Percentiles rank a stretch among this genome's conserved stretches.
phyloP scores from a whole-genome alignment of 2,329 filamentous ascomycete species.

The Coniochaeta sp. region DNA sequence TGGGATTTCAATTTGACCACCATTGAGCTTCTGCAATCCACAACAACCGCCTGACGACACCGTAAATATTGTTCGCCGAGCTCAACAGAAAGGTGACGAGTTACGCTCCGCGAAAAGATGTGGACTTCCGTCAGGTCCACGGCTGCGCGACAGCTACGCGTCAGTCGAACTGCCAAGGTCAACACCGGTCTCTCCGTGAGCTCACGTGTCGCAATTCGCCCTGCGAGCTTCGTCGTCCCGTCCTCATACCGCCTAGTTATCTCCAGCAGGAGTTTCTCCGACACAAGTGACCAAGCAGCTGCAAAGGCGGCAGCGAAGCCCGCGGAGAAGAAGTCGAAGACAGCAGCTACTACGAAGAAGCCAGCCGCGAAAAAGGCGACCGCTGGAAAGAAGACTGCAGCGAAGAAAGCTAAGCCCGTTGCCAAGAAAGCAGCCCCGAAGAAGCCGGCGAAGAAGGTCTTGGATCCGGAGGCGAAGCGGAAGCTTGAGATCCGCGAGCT shows the following conservation, averaged over 20 bases:
- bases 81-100: not conserved
- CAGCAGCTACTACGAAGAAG: conserved; percentile 14
- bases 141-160: conserved; percentile 11
- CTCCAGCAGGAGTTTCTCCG: conserved; percentile 12
- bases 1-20: not conserved
- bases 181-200: conserved; percentile 5
- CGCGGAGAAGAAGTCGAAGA: conserved; percentile 9
- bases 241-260: conserved; percentile 3
- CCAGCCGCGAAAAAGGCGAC: conserved; percentile 18
- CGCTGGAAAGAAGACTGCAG: conserved; percentile 7
- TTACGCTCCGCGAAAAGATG: conserved; percentile 7
- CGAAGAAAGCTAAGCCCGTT: conserved; percentile 11
- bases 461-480: conserved; percentile 30
- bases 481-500: conserved; percentile 25
- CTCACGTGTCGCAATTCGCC: conserved; percentile 4
- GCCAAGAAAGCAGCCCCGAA: conserved; percentile 12
- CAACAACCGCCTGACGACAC: not conserved
- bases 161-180: conserved; percentile 5
- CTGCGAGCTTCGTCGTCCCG: not conserved
- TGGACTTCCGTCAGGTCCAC: conserved; percentile 14
- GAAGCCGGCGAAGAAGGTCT: conserved; percentile 18
- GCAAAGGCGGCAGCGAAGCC: conserved; percentile 11
- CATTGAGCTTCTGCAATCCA: not conserved
- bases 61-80: not conserved
- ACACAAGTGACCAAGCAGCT: conserved; percentile 14